A percentile compares a stretch with the other conserved stretches of the same genome.
These are phyloP conservation scores for Myriosclerotinia curreyana DNA, from an alignment of 2,329 filamentous ascomycete species.

Conservation along the genomic window DNA sequence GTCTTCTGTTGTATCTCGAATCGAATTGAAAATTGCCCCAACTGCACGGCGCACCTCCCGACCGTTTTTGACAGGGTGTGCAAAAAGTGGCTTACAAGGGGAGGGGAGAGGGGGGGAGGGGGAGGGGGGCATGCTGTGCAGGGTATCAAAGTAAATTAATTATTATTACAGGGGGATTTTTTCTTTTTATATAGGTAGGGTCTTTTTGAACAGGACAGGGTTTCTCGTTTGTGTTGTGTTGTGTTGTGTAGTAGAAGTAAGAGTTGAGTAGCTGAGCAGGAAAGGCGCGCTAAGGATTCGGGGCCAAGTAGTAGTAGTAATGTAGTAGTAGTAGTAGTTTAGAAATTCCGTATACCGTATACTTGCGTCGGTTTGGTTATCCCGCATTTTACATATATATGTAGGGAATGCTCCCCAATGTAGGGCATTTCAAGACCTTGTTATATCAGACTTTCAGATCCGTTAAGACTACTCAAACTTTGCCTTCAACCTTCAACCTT, in stretches of 20 bases:
- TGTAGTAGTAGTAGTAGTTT: too few species aligned
- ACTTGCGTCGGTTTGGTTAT: slow-evolving; percentile 30
- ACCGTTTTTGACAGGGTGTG: slow-evolving; percentile 23
- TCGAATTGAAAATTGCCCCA: slow-evolving; percentile 20
- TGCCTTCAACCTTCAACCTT: slow-evolving; percentile 19
- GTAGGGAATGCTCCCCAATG: slow-evolving; percentile 31
- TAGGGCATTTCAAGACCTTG: slow-evolving; percentile 26
- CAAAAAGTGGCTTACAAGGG: slow-evolving; percentile 20
- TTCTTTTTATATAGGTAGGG: slow-evolving; percentile 8
- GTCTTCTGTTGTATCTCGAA: too few species aligned
- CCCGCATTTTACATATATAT: slow-evolving; percentile 36
- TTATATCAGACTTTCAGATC: slow-evolving; percentile 25
- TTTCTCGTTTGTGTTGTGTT: slow-evolving; percentile 26
- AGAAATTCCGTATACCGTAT: slow-evolving; percentile 32
- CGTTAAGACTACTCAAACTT: slow-evolving; percentile 18
- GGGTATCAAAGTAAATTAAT: slow-evolving; percentile 15
- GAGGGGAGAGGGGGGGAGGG: too few species aligned
- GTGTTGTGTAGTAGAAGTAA: too few species aligned
- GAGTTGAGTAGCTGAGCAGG: slow-evolving; percentile 31
- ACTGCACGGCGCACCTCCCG: slow-evolving; percentile 22
- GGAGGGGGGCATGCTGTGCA: slow-evolving; percentile 23
- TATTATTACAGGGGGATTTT: slow-evolving; percentile 13
- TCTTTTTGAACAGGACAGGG: slow-evolving; percentile 20
- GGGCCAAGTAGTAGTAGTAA: too few species aligned
- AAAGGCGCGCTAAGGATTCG: slow-evolving; percentile 29